A percentile compares a stretch with the other conserved stretches of the same genome.
These are phyloP conservation scores for Apiosordaria backusii DNA, from an alignment of 495 filamentous ascomycete genomes.

Conservation along the genomic window DNA sequence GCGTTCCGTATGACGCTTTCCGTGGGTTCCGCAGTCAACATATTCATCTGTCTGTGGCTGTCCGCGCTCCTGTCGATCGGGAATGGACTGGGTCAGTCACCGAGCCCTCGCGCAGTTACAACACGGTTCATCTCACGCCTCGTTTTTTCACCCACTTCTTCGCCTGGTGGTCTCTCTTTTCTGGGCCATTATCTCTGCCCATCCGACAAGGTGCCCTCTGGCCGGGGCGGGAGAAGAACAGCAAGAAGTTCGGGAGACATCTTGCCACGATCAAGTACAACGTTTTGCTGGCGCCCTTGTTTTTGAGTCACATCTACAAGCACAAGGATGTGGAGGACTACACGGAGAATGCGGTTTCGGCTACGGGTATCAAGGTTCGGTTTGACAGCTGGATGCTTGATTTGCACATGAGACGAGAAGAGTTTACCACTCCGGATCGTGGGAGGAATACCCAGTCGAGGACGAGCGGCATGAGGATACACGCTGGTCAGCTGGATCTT, in stretches of 20 bases:
- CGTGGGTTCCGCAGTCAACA: constrained; percentile 90
- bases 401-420: constrained; percentile 89
- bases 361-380: constrained; percentile 89
- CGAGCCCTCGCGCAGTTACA: constrained; percentile 81
- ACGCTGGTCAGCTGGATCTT: constrained; percentile 87
- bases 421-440: constrained; percentile 74
- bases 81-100: constrained; percentile 73
- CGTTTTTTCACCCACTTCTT: constrained; percentile 98
- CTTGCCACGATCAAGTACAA: constrained; percentile 97
- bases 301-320: constrained; percentile 95
- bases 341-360: constrained; percentile 73
- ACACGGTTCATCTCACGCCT: constrained; percentile 87
- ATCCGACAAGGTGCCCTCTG: constrained; percentile 88
- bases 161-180: constrained; percentile 96
- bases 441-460: constrained; percentile 66
- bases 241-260: constrained; percentile 97
- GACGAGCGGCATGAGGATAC: constrained; percentile 92
- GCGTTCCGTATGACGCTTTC: constrained; percentile 80
- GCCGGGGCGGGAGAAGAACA: constrained; percentile 89
- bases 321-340: constrained; percentile 93
- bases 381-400: constrained; percentile 96
- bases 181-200: constrained; percentile 89
- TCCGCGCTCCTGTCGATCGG: constrained; percentile 74
- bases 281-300: constrained; percentile 83
- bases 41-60: constrained; percentile 88